Conservation (phyloP, 441 rosid genomes). For the Gossypium aridum region DNA sequence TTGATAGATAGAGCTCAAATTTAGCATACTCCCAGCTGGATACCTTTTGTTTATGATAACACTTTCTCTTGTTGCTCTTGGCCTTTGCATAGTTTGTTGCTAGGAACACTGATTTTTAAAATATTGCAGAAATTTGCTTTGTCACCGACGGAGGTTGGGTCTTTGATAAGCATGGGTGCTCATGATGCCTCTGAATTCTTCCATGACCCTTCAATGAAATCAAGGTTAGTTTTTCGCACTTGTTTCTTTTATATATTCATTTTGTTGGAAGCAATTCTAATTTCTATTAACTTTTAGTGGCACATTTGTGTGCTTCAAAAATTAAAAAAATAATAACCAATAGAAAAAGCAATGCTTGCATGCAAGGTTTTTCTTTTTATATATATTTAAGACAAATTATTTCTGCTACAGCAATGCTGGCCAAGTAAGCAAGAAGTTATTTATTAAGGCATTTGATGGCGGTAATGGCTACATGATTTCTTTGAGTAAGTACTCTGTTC, state of each 20-base stretch:
- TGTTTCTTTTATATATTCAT: not conserved
- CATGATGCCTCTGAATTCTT: conserved; percentile 71
- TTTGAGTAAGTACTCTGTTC: conserved; percentile 51
- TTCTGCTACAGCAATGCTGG: conserved; percentile 71
- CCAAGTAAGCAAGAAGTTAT: conserved; percentile 86
- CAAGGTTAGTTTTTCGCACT: conserved; percentile 39
- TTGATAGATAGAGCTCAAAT: not conserved
- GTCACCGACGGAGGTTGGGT: conserved; percentile 82
- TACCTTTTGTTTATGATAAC: not conserved
- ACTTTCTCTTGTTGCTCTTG: not conserved
- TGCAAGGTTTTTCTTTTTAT: not conserved
- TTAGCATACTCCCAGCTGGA: conserved; percentile 4
- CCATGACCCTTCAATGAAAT: conserved; percentile 85
- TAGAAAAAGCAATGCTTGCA: not conserved
- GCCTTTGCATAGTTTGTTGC: not conserved
- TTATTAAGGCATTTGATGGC: conserved; percentile 58
- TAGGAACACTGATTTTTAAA: not conserved
- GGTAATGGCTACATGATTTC: conserved; percentile 66
- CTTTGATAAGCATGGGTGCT: conserved; percentile 67
- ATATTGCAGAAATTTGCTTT: conserved; percentile 69
- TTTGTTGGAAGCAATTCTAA: not conserved
- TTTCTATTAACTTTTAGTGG: not conserved
- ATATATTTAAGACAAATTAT: not conserved
- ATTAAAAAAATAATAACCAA: too few relatives aligned
- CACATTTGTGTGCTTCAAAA: not conserved